Conservation (phyloP, 2,329 filamentous ascomycete species). For the Elsinoe necatrix region DNA sequence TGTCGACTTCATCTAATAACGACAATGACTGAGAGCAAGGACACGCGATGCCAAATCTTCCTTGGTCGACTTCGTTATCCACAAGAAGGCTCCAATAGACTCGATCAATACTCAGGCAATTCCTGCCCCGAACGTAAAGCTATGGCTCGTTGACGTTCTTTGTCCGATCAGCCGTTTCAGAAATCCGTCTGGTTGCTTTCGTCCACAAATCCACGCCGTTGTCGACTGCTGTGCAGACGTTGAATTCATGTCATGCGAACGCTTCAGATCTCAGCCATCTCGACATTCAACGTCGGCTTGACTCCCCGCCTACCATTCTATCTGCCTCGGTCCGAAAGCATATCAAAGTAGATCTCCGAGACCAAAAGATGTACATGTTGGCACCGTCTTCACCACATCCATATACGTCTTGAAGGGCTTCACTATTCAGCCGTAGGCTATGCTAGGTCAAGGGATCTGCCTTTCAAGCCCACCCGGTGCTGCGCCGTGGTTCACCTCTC, state of each 20-base stretch:
- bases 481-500: conserved; percentile 6
- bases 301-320: not conserved
- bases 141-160: conserved; percentile 5
- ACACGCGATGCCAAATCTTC: conserved; percentile 3
- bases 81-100: not conserved
- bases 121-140: not conserved
- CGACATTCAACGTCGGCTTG: not conserved
- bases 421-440: not conserved
- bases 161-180: not conserved
- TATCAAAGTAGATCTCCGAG: no score
- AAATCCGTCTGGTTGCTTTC: not conserved
- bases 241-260: conserved; percentile 1
- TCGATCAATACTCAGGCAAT: conserved; percentile 2
- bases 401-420: not conserved
- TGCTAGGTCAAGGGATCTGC: not conserved
- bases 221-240: not conserved
- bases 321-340: not conserved
- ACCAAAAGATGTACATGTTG: no score
- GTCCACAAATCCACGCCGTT: not conserved
- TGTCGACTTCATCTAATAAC: not conserved
- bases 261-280: conserved; percentile 3
- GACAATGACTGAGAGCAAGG: not conserved
- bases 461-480: not conserved
- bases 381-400: no score
- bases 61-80: not conserved